phyloP scores from a whole-genome alignment of 2,329 filamentous ascomycete species.

The Trichophyton equinum region DNA sequence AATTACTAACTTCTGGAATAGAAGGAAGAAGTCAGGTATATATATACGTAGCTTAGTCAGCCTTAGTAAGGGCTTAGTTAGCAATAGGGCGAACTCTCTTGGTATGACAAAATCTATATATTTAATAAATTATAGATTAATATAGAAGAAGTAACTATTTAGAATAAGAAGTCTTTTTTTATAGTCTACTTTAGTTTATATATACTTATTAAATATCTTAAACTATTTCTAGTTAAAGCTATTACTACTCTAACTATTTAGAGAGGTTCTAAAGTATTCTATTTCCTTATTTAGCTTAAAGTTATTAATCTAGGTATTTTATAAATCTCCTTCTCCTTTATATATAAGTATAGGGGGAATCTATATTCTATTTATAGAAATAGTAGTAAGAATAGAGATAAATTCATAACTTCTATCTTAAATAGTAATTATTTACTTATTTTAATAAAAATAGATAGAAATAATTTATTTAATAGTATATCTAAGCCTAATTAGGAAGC shows the following conservation, averaged over 20 bases:
- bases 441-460: no score
- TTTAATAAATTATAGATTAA: not conserved
- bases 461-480: no score
- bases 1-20: no score
- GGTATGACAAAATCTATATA: no score
- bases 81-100: no score
- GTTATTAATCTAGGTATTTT: not conserved
- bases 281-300: not conserved
- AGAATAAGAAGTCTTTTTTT: no score
- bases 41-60: no score
- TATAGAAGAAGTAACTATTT: not conserved
- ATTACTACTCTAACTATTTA: not conserved
- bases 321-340: not conserved
- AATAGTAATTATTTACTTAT: no score
- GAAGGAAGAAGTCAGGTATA: no score
- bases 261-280: not conserved
- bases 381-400: not conserved
- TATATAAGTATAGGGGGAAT: not conserved
- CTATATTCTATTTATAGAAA: not conserved
- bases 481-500: no score
- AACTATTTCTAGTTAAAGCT: not conserved
- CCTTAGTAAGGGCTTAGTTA: no score
- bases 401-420: conserved; percentile 15
- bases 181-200: not conserved
- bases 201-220: not conserved